Base-by-base conservation (phyloP, 1,139 yeast species). In the Keqinozyma sinolaborantium region DNA sequence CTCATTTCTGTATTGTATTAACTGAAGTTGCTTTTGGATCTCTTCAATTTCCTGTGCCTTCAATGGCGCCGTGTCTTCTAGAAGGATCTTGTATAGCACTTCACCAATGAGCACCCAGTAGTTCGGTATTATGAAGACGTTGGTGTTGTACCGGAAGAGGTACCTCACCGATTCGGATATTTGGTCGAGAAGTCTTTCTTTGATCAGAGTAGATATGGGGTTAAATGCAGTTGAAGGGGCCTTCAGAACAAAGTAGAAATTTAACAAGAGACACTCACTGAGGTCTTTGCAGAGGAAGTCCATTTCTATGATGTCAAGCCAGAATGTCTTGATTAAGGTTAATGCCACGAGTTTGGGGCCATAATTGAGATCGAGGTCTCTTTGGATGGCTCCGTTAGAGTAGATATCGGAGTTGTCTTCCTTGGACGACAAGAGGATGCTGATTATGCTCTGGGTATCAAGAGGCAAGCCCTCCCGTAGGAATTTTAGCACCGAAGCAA, bases 61-160 rank as follows among this genome's bases (percentile, higher is more conserved):
- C 45, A 41, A 30, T 50, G 60, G 32, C 69, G 47, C 10, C 65
- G 58, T 27, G 53, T 73, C 48, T 53, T 62, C 41, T 6, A 56
- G 34, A 12, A 85, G 51, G 8, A 77, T 73, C 14, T 51, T 51
- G 31, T 47, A 51, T 14, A 70, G 46, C 0, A 58, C 44, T 2
- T 73, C 67, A 29, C 79, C 79, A 30, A 84, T 58, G 5, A 71
- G 50, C 10, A 70, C 64, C 97, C 97, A 88, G 35, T 66, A 70
- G 32, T 70, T 72, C 0, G 96, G 95, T 24, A 85, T 69, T n/a
- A 88, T 78, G 45, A 88, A 87, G 4, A 81, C 72, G 45, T 84
- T 88, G 51, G 79, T 45, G 67, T 81, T 70, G 45, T 61, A 57
- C 45, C 69, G 68, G 60, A 83, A 86, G 14, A 82, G 57, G 39